Evolutionary conservation across 1,284 basidiomycete species (phyloP).

Genomic region (Grifola frondosa): DNA sequence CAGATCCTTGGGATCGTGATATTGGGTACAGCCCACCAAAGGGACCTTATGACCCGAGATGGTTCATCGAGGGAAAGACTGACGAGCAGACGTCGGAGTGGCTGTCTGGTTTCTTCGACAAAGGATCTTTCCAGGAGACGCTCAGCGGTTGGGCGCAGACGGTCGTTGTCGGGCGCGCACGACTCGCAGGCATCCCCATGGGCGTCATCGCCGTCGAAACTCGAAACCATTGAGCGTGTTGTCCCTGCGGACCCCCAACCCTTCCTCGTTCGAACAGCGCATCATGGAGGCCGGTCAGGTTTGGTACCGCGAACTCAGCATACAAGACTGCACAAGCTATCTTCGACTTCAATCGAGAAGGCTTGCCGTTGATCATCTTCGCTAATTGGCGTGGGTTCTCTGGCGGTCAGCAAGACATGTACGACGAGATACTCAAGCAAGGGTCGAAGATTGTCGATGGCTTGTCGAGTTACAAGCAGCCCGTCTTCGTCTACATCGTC

Average conservation of each 20-base stretch:
- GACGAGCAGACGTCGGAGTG: conserved; percentile 81
- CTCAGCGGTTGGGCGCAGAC: conserved; percentile 97
- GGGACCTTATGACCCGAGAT: conserved; percentile 94
- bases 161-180: conserved; percentile 95
- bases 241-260: conserved; percentile 99
- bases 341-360: conserved; percentile 97
- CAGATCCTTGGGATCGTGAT: conserved; percentile 90
- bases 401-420: conserved; percentile 99
- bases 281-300: conserved; percentile 99
- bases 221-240: conserved; percentile 93
- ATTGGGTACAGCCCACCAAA: conserved; percentile 92
- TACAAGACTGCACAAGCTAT: conserved; percentile 99
- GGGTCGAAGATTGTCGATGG: conserved; percentile 99
- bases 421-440: conserved; percentile 92
- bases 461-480: conserved; percentile 94
- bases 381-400: conserved; percentile 99
- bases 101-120: conserved; percentile 94
- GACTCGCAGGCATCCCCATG: conserved; percentile 95
- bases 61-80: conserved; percentile 93
- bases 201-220: conserved; percentile 99
- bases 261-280: conserved; percentile 94
- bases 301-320: conserved; percentile 99
- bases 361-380: conserved; percentile 96
- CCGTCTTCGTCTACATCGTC: conserved; percentile 98
- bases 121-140: conserved; percentile 95